Evolutionary conservation across 768 basidiomycete species (phyloP), one percentile per base, ranked within the genome.

Genomic region (Candolleomyces eurysporus): DNA sequence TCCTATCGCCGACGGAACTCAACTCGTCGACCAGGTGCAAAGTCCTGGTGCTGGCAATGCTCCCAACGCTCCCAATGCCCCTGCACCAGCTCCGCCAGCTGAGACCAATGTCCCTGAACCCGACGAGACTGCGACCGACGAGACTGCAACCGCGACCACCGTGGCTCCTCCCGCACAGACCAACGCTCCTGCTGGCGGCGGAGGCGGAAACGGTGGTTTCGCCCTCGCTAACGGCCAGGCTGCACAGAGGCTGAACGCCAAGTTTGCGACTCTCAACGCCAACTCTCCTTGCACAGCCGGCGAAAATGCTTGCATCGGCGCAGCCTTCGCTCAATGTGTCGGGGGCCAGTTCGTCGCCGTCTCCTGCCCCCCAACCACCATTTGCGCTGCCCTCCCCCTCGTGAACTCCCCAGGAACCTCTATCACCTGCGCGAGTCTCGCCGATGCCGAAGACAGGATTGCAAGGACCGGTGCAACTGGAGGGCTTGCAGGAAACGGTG

Each of bases 321-420:
- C 69, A 1, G 70, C 66, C 3, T 84, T 84, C 59, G 84, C 83
- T n/a, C 82, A 84, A 65, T 86, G 84, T 61, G 78, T 77, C 32
- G 68, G 64, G 10, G 81, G 81, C 17, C 71, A 77, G 59, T 84
- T 82, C 55, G 75, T 69, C 0, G 53, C 73, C 14, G 76, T 73
- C 0, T 56, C 65, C 0, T 86, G 84, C 60, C 67, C 68, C 30
- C 68, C 64, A 40, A 70, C 72, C 1, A 66, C 74, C 31, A 73
- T 70, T 5, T 85, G 84, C 57, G 75, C 75, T 31, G 83, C 82
- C 5, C 77, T 85, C 50, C 84, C 84, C 26, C 76, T 86, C 21
- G 83, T 85, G 55, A 83, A 84, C 71, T 75, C 70, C 39, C 56
- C 76, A 13, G 84, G 84, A 40, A 84, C 83, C 9, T 74, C 65